A percentile compares a stretch with the other conserved stretches of the same genome.
phyloP scores from a whole-genome alignment of 2,329 filamentous ascomycete genomes.

The Ascochyta viciae-villosae region DNA sequence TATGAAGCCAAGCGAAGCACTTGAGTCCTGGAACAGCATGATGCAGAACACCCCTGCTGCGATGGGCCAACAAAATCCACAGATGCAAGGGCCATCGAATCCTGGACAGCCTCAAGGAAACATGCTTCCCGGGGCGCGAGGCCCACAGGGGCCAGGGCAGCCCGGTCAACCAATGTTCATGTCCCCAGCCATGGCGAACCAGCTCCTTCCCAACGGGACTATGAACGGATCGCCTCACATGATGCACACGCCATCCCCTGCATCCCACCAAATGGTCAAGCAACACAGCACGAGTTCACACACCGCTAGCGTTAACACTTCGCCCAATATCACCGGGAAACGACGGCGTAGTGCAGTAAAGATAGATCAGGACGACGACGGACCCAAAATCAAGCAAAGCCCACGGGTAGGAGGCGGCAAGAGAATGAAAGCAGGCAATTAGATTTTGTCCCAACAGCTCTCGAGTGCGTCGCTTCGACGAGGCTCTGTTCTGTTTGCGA shows the following conservation, averaged over 20 bases:
- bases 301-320: slow-evolving; percentile 66
- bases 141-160: slow-evolving; percentile 43
- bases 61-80: slow-evolving; percentile 30
- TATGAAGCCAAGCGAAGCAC: slow-evolving; percentile 62
- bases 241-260: slow-evolving; percentile 56
- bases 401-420: slow-evolving; percentile 53
- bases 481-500: not conserved
- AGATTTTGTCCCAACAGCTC: slow-evolving; percentile 4
- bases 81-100: slow-evolving; percentile 34
- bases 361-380: slow-evolving; percentile 62
- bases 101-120: slow-evolving; percentile 39
- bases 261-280: slow-evolving; percentile 60
- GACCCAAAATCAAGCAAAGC: slow-evolving; percentile 55
- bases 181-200: slow-evolving; percentile 64
- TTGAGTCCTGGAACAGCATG: slow-evolving; percentile 59
- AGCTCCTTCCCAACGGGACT: slow-evolving; percentile 57
- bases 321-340: slow-evolving; percentile 67
- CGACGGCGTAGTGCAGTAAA: slow-evolving; percentile 68
- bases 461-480: not conserved
- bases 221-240: slow-evolving; percentile 60
- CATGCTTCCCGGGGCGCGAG: slow-evolving; percentile 40
- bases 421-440: slow-evolving; percentile 42
- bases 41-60: slow-evolving; percentile 44
- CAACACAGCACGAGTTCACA: slow-evolving; percentile 64
- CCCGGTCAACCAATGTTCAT: slow-evolving; percentile 56